Evolutionary conservation across 2,329 filamentous ascomycete species (phyloP).

Genomic region (Colletotrichum sansevieriae): DNA sequence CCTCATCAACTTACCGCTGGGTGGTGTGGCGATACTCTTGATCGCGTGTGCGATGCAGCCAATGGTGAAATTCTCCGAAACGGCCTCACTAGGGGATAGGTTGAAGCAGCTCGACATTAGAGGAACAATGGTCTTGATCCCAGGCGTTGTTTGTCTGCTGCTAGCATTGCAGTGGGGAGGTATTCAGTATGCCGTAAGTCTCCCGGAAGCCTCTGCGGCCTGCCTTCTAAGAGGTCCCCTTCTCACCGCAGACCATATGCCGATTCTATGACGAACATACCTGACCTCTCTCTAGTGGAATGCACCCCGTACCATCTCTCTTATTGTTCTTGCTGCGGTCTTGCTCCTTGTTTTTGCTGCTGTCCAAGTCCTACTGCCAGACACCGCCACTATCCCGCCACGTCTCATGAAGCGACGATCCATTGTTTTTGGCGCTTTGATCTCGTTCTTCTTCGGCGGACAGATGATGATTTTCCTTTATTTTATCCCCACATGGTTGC

Average conservation of each 20-base stretch:
- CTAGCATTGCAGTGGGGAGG: constrained; percentile 61
- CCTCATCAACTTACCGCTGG: constrained; percentile 49
- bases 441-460: constrained; percentile 44
- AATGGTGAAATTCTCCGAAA: constrained; percentile 33
- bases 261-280: too few species aligned
- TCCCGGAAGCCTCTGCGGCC: too few species aligned
- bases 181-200: too few species aligned
- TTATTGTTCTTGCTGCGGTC: constrained; percentile 50
- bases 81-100: too few species aligned
- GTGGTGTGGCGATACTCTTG: constrained; percentile 39
- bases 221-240: too few species aligned
- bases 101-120: constrained; percentile 45
- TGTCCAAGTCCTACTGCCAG: constrained; percentile 50
- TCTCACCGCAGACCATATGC: too few species aligned
- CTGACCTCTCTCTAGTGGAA: too few species aligned
- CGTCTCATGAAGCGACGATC: constrained; percentile 52
- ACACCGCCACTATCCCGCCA: constrained; percentile 53
- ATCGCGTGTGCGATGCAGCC: too few species aligned
- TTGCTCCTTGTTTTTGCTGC: constrained; percentile 47
- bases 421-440: constrained; percentile 44
- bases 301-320: constrained; percentile 48
- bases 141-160: constrained; percentile 54
- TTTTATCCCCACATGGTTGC: constrained; percentile 52
- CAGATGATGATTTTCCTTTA: constrained; percentile 47
- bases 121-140: constrained; percentile 44